A percentile compares a stretch with the other conserved stretches of the same genome.
Evolutionary conservation across 495 filamentous ascomycete species (phyloP).

Genomic region (Xylaria curta): DNA sequence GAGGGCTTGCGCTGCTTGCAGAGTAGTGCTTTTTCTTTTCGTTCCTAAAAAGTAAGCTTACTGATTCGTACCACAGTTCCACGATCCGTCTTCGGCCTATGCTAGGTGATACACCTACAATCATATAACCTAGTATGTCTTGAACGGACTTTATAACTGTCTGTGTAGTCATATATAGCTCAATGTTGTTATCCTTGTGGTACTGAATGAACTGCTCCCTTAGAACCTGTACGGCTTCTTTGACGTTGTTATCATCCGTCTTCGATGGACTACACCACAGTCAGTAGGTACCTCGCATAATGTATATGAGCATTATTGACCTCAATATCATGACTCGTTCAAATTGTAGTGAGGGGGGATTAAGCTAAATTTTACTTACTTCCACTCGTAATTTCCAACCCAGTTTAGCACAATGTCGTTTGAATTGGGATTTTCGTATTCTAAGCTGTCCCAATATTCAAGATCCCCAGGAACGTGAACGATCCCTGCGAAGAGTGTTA

Average conservation of each 20-base stretch:
- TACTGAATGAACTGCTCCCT: conserved; percentile 16
- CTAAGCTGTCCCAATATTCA: conserved; percentile 21
- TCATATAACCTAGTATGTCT: not conserved
- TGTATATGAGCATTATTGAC: too few species aligned
- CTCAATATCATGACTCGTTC: not conserved
- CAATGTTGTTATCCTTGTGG: conserved; percentile 5
- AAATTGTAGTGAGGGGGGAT: not conserved
- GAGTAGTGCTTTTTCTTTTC: not conserved
- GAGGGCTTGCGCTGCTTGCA: not conserved
- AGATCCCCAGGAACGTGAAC: not conserved
- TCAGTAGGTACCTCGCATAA: not conserved
- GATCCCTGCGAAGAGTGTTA: not conserved
- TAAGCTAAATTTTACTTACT: not conserved
- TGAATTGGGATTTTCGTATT: not conserved
- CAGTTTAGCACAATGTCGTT: conserved; percentile 7
- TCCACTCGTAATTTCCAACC: conserved; percentile 1
- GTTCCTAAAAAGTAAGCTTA: not conserved
- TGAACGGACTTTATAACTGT: not conserved
- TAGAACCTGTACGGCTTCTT: not conserved
- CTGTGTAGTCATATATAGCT: not conserved
- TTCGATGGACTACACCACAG: not conserved
- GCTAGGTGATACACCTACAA: not conserved
- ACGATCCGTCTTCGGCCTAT: not conserved
- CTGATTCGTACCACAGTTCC: not conserved
- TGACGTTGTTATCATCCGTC: not conserved